Percentiles rank a stretch among this genome's conserved stretches.
phyloP scores from a whole-genome alignment of 139 green algal genomes.

The Eudorina sp. region DNA sequence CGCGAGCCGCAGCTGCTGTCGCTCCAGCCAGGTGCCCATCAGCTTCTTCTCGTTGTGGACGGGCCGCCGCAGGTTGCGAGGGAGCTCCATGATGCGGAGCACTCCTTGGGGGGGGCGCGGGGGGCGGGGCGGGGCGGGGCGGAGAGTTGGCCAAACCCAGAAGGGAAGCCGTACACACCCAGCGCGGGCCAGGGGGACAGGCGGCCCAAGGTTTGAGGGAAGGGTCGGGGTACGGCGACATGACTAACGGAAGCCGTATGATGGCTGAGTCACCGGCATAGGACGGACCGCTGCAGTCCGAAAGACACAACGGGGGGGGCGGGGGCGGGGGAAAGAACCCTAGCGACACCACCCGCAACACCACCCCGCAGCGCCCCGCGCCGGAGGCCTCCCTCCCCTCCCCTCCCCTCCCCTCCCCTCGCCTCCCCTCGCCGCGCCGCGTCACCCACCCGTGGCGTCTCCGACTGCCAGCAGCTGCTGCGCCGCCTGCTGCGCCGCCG shows the following conservation, averaged over 20 bases:
- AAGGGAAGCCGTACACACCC: too few relatives aligned
- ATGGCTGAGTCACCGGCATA: too few relatives aligned
- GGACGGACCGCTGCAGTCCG: too few relatives aligned
- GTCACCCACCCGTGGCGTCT: slow-evolving; percentile 45
- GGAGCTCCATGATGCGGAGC: slow-evolving; percentile 88
- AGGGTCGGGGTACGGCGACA: too few relatives aligned
- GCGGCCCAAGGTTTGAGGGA: too few relatives aligned
- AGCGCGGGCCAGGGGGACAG: too few relatives aligned
- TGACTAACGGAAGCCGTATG: too few relatives aligned
- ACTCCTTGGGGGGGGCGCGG: slow-evolving; percentile 57
- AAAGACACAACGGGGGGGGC: too few relatives aligned
- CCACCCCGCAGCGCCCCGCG: too few relatives aligned
- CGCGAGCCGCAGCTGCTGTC: slow-evolving; percentile 62
- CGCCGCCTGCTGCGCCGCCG: slow-evolving; percentile 16
- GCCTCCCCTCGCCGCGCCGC: background rate
- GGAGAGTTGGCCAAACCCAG: background rate
- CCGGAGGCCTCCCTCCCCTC: too few relatives aligned
- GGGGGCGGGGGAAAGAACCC: too few relatives aligned
- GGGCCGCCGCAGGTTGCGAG: slow-evolving; percentile 81
- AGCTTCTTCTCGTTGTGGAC: slow-evolving; percentile 77
- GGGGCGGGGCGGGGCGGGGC: background rate
- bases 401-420: background rate
- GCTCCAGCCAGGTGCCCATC: slow-evolving; percentile 74
- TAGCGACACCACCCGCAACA: too few relatives aligned
- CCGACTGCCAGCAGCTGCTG: slow-evolving; percentile 79